phyloP scores from a whole-genome alignment of 352 stramenopile species.

The Aphanomyces cochlioides region DNA sequence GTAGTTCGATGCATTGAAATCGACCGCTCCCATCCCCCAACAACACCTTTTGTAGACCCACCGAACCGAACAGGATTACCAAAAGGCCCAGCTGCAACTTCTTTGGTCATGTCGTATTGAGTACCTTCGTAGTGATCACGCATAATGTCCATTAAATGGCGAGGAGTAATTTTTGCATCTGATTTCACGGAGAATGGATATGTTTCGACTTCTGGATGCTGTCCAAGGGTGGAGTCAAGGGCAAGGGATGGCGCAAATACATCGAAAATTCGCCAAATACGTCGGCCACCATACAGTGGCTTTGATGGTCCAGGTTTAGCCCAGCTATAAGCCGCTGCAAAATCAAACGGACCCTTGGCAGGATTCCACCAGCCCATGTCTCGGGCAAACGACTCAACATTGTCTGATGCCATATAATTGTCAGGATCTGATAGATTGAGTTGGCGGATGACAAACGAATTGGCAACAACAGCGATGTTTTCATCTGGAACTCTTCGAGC shows the following conservation, averaged over 20 bases:
- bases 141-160: conserved; percentile 80
- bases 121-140: conserved; percentile 90
- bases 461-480: conserved; percentile 86
- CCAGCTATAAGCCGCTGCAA: conserved; percentile 62
- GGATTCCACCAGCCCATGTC: conserved; percentile 83
- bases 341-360: conserved; percentile 53
- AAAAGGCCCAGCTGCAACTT: conserved; percentile 85
- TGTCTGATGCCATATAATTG: conserved; percentile 85
- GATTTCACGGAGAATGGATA: conserved; percentile 89
- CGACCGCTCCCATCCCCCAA: conserved; percentile 78
- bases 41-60: conserved; percentile 44
- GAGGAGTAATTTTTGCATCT: conserved; percentile 50
- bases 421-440: conserved; percentile 73
- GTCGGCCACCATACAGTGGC: conserved; percentile 71
- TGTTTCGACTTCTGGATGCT: conserved; percentile 47
- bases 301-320: conserved; percentile 53
- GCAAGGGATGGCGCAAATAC: conserved; percentile 71
- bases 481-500: conserved; percentile 88
- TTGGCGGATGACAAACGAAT: conserved; percentile 91
- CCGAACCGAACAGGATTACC: conserved; percentile 82
- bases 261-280: conserved; percentile 87
- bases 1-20: conserved; percentile 90
- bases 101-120: conserved; percentile 82
- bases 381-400: conserved; percentile 77
- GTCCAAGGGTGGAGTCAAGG: conserved; percentile 54